phyloP scores from a whole-genome alignment of 164 flowering plant species.

The Macadamia integrifolia region DNA sequence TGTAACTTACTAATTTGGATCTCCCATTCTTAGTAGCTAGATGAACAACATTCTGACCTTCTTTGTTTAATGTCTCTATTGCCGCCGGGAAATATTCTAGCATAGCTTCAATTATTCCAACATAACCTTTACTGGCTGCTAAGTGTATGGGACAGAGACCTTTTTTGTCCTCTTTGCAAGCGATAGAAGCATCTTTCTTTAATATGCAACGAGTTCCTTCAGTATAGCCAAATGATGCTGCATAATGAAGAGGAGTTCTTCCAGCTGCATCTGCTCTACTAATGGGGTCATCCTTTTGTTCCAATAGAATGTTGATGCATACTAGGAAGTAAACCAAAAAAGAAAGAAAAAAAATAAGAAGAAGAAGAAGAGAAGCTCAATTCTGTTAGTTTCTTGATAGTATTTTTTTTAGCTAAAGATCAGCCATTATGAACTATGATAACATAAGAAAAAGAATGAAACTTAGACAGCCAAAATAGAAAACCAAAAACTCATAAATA shows the following conservation, averaged over 20 bases:
- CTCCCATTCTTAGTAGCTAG: not conserved
- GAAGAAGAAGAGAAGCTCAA: too few relatives aligned
- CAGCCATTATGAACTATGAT: too few relatives aligned
- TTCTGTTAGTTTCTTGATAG: too few relatives aligned
- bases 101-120: not conserved
- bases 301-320: too few relatives aligned
- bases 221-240: not conserved
- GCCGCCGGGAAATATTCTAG: not conserved
- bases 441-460: too few relatives aligned
- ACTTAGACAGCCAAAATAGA: too few relatives aligned
- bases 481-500: too few relatives aligned
- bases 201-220: not conserved
- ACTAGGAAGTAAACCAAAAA: too few relatives aligned
- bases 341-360: too few relatives aligned
- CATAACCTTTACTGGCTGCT: slow-evolving; percentile 1
- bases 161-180: not conserved
- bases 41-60: slow-evolving; percentile 11
- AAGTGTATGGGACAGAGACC: slow-evolving; percentile 4
- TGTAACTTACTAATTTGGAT: not conserved
- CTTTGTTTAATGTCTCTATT: not conserved
- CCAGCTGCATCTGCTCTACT: not conserved
- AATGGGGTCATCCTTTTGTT: not conserved
- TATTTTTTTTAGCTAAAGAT: too few relatives aligned
- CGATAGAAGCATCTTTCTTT: not conserved
- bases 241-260: slow-evolving; percentile 6